A percentile compares a stretch with the other conserved stretches of the same genome.
These are phyloP conservation scores for Leishmania mexicana DNA, from an alignment of 208 protist genomes.

Conservation along the genomic window DNA sequence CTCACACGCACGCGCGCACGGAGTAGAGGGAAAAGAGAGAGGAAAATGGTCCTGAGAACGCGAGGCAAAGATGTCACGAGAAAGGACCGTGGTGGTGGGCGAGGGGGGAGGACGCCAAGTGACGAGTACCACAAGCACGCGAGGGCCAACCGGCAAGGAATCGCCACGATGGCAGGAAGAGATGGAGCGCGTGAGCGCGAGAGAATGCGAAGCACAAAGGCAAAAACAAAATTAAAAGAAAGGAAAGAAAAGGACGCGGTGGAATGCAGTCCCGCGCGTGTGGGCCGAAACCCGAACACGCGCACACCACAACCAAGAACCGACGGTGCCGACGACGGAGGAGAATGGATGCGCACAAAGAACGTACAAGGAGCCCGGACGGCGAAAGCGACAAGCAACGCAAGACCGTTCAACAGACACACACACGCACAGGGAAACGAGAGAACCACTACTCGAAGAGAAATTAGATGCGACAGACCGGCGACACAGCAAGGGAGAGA, in stretches of 20 bases:
- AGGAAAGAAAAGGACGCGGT: neutral
- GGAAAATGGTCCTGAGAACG: neutral
- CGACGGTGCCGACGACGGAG: neutral
- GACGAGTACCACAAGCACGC: neutral
- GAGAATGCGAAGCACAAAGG: no score
- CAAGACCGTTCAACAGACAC: neutral
- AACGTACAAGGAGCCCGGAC: neutral
- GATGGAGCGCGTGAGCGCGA: neutral
- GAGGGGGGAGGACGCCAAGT: neutral
- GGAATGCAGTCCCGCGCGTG: neutral
- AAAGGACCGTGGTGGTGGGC: neutral
- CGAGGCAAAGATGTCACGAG: neutral
- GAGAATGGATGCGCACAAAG: neutral
- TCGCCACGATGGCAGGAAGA: neutral
- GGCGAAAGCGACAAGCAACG: neutral
- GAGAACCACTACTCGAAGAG: neutral
- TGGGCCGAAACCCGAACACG: neutral
- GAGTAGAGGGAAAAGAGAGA: neutral
- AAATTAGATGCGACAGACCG: neutral
- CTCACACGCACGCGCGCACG: neutral
- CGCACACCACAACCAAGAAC: neutral
- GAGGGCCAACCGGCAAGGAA: neutral
- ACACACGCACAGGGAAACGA: neutral
- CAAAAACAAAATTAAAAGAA: neutral
- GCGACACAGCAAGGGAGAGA: neutral